phyloP scores from a whole-genome alignment of 2,329 filamentous ascomycete species.

The Alternaria viburni region DNA sequence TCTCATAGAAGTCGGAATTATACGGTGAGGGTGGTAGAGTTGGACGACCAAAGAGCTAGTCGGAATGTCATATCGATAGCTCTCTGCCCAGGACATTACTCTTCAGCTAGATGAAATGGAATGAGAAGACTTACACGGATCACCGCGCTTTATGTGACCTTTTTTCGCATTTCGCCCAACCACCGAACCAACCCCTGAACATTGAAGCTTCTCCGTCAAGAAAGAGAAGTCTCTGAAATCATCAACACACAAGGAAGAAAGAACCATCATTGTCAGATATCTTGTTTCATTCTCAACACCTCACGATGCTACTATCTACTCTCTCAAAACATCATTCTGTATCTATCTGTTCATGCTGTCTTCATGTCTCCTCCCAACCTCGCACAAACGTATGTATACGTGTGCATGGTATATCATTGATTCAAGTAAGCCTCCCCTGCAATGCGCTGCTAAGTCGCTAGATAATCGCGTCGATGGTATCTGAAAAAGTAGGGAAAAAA shows the following conservation, averaged over 20 bases:
- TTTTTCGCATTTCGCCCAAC: neutral
- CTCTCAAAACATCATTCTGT: neutral
- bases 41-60: neutral
- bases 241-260: neutral
- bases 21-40: neutral
- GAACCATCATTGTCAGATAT: neutral
- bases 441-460: neutral
- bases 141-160: neutral
- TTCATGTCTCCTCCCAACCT: neutral
- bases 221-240: neutral
- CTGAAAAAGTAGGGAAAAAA: neutral
- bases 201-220: too few species aligned
- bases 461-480: neutral
- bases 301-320: neutral
- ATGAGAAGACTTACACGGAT: neutral
- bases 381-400: neutral
- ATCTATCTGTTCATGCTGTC: neutral
- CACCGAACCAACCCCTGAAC: neutral
- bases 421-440: neutral
- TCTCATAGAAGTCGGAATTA: conserved; percentile 63
- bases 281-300: neutral
- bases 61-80: too few species aligned
- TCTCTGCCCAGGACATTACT: too few species aligned
- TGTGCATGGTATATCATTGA: neutral
- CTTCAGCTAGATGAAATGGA: neutral